phyloP scores from a whole-genome alignment of 2,329 filamentous ascomycete genomes.

The Nakataea oryzae region DNA sequence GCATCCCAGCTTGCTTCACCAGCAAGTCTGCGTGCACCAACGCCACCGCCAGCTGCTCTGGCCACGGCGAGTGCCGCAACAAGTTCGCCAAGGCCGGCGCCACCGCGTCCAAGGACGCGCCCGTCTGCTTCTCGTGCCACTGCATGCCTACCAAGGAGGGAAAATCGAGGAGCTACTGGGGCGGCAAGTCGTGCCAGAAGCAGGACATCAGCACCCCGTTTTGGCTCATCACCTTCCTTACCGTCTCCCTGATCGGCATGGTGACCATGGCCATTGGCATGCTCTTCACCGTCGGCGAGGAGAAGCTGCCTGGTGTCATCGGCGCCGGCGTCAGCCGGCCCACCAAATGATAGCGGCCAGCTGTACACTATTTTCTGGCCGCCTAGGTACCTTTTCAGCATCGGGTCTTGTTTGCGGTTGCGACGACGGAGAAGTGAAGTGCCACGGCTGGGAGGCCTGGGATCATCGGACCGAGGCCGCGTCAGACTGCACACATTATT shows the following conservation, averaged over 20 bases:
- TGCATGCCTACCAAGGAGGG: conserved; percentile 51
- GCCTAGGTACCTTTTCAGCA: background rate
- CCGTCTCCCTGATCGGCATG: conserved; percentile 56
- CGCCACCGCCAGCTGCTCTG: conserved; percentile 68
- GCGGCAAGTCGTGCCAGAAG: conserved; percentile 81
- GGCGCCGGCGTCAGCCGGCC: conserved; percentile 76
- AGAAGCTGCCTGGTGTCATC: conserved; percentile 87
- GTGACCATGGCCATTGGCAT: conserved; percentile 64
- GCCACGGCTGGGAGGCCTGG: background rate
- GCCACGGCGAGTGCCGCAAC: conserved; percentile 67
- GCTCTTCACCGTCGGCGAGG: conserved; percentile 73
- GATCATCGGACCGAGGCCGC: background rate
- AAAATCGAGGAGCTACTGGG: conserved; percentile 59
- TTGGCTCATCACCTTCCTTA: conserved; percentile 73
- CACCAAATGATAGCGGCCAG: conserved; percentile 38
- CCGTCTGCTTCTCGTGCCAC: conserved; percentile 65
- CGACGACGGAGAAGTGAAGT: background rate
- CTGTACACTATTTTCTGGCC: background rate
- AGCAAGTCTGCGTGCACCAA: conserved; percentile 57
- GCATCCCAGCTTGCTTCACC: conserved; percentile 64
- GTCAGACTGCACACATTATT: background rate
- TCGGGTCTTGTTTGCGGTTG: background rate
- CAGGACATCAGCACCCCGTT: conserved; percentile 81
- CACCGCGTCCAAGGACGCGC: conserved; percentile 18
- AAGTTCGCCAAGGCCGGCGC: conserved; percentile 42